Percentiles rank a stretch among this genome's conserved stretches.
Conservation (phyloP, 2,329 filamentous ascomycete species). For the Penicillium sp. region DNA sequence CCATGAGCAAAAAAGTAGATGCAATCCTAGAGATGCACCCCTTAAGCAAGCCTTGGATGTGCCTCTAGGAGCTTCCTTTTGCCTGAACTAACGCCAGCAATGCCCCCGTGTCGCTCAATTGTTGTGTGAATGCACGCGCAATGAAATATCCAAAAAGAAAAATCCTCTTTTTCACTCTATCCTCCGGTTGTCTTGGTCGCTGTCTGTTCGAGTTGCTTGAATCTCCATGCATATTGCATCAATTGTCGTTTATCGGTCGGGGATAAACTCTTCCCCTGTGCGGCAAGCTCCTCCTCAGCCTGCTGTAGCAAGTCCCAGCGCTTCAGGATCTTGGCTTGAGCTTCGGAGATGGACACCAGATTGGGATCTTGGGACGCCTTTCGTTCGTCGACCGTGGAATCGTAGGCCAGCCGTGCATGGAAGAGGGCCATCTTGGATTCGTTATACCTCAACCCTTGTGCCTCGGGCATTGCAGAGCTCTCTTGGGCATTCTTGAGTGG, state of each 20-base stretch:
- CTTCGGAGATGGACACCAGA: conserved; percentile 33
- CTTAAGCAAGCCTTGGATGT: neutral
- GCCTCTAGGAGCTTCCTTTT: conserved; percentile 6
- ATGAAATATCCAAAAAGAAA: neutral
- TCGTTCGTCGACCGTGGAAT: conserved; percentile 35
- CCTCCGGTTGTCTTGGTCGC: conserved; percentile 26
- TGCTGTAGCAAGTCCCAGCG: conserved; percentile 37
- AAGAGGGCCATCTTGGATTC: conserved; percentile 40
- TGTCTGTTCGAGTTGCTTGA: conserved; percentile 32
- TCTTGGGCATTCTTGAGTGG: conserved; percentile 23
- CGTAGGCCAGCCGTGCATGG: conserved; percentile 35
- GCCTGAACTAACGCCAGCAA: conserved; percentile 30
- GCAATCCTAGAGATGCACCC: neutral
- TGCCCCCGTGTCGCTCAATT: conserved; percentile 14
- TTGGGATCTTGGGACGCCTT: conserved; percentile 33
- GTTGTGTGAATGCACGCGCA: neutral
- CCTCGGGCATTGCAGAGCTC: conserved; percentile 29
- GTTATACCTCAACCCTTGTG: conserved; percentile 34
- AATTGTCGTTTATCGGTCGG: conserved; percentile 33
- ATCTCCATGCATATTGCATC: conserved; percentile 37
- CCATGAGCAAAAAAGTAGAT: neutral
- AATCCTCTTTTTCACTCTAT: conserved; percentile 4
- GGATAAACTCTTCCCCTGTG: conserved; percentile 31
- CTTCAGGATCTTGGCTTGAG: conserved; percentile 35
- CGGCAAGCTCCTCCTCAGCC: conserved; percentile 32